Evolutionary conservation across 1,284 basidiomycete species (phyloP).

Genomic region (Volvariella volvacea): DNA sequence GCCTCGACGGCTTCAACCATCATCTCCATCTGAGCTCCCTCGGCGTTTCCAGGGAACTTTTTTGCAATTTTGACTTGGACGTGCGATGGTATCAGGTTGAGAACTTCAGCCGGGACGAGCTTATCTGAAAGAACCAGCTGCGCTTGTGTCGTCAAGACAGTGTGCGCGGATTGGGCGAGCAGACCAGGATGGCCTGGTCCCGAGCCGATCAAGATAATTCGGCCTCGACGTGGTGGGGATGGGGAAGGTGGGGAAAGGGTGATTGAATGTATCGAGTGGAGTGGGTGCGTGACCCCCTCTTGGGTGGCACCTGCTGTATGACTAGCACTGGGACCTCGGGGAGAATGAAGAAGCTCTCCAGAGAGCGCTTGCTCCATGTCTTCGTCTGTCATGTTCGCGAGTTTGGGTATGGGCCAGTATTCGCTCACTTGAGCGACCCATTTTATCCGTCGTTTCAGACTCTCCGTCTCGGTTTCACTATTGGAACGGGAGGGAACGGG

Average conservation of each 20-base stretch:
- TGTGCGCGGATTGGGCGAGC: slow-evolving; percentile 83
- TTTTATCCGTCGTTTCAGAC: slow-evolving; percentile 61
- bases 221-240: slow-evolving; percentile 38
- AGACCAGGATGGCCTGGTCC: slow-evolving; percentile 93
- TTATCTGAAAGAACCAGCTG: slow-evolving; percentile 93
- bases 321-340: too few species aligned
- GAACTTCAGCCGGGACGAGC: slow-evolving; percentile 88
- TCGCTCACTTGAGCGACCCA: slow-evolving; percentile 93
- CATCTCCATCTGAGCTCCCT: slow-evolving; percentile 90
- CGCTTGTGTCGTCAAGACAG: slow-evolving; percentile 72
- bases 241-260: slow-evolving; percentile 23
- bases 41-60: slow-evolving; percentile 97
- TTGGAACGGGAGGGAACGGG: slow-evolving; percentile 63
- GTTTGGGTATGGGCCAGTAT: slow-evolving; percentile 83
- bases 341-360: slow-evolving; percentile 24
- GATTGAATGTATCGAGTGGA: too few species aligned
- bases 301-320: too few species aligned
- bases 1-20: slow-evolving; percentile 87
- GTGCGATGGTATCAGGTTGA: slow-evolving; percentile 77
- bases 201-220: slow-evolving; percentile 86
- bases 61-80: slow-evolving; percentile 80
- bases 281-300: slow-evolving; percentile 11
- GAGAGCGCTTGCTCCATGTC: slow-evolving; percentile 67
- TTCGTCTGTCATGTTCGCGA: slow-evolving; percentile 60
- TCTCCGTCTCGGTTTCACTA: slow-evolving; percentile 45